These are phyloP conservation scores for Neurospora sp. DNA, from an alignment of 2,329 filamentous ascomycete genomes.

Conservation along the genomic window DNA sequence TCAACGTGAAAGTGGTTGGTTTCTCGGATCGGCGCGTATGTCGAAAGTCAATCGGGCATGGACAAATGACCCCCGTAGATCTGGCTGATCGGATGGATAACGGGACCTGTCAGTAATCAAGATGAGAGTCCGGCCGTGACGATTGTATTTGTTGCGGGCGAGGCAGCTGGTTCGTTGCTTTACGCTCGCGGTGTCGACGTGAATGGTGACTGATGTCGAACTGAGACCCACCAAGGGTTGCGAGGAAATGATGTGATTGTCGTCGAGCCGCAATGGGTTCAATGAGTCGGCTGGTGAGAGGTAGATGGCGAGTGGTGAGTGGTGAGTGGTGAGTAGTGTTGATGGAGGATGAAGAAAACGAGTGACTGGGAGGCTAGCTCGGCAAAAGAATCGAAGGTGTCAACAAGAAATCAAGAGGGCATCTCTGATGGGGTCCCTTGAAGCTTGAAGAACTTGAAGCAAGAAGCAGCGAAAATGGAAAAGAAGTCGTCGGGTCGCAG, in stretches of 20 bases:
- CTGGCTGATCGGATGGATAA: slow-evolving; percentile 8
- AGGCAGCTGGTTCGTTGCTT: neutral
- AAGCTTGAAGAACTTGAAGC: slow-evolving; percentile 1
- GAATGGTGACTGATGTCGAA: neutral
- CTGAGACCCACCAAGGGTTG: neutral
- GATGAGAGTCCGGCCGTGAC: neutral
- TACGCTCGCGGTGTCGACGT: neutral
- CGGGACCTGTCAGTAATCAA: neutral
- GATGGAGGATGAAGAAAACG: slow-evolving; percentile 11
- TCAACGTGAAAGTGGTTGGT: neutral
- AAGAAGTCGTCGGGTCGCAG: neutral
- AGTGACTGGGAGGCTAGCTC: slow-evolving; percentile 22
- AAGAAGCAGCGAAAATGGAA: neutral
- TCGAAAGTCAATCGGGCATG: slow-evolving; percentile 2
- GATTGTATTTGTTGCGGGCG: neutral
- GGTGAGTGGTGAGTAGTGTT: neutral
- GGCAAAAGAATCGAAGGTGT: slow-evolving; percentile 11
- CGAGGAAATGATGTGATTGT: neutral
- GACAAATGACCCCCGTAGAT: slow-evolving; percentile 12
- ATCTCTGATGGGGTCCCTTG: slow-evolving; percentile 5
- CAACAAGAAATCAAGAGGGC: slow-evolving; percentile 6
- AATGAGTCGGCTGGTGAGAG: neutral
- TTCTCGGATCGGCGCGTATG: neutral
- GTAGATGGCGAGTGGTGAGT: neutral
- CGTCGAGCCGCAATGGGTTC: neutral